phyloP scores from a whole-genome alignment of 2,329 filamentous ascomycete species.

The Verticillium albo-atrum region DNA sequence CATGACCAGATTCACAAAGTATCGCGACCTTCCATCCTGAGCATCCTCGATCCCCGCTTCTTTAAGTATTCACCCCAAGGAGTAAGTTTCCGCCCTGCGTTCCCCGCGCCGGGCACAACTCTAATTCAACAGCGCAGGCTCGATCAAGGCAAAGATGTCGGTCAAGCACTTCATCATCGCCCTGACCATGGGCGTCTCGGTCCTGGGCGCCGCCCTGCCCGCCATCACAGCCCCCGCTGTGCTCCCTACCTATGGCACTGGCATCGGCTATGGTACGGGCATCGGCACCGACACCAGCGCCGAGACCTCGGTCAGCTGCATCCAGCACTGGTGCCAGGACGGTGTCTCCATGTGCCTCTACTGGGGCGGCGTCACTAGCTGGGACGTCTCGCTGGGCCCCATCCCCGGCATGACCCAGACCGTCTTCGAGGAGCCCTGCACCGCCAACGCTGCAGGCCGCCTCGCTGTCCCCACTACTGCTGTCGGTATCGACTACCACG shows the following conservation, averaged over 20 bases:
- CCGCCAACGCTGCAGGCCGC: conserved; percentile 15
- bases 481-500: background rate
- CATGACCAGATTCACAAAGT: no score
- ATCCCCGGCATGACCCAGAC: conserved; percentile 22
- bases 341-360: conserved; percentile 20
- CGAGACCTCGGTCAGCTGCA: conserved; percentile 13
- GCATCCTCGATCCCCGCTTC: no score
- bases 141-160: background rate
- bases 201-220: background rate
- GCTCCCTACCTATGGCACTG: background rate
- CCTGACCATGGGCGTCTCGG: background rate
- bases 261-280: background rate
- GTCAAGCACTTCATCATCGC: background rate
- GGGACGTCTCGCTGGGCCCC: conserved; percentile 18
- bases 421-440: conserved; percentile 10
- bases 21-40: no score
- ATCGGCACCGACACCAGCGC: background rate
- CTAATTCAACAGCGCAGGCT: no score
- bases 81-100: no score
- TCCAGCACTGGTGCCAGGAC: conserved; percentile 18
- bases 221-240: background rate
- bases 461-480: conserved; percentile 4
- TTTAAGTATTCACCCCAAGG: no score
- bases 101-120: no score
- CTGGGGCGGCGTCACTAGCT: conserved; percentile 23